Percentiles rank a stretch among this genome's conserved stretches.
phyloP scores from a whole-genome alignment of 352 stramenopile genomes.

The Phytophthora ohioensis region DNA sequence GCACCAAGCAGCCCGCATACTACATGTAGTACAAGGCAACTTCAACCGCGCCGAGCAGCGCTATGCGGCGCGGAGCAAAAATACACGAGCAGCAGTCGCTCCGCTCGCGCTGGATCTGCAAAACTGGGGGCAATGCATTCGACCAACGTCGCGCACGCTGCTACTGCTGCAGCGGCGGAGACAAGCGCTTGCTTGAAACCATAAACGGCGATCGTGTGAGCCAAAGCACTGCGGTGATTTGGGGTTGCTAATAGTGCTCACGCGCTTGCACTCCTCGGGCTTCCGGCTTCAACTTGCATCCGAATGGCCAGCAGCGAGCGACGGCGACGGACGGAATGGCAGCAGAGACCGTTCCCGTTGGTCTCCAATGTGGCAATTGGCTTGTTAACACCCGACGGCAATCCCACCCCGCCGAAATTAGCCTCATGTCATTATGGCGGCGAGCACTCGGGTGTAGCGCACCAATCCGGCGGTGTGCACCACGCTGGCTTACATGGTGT shows the following conservation, averaged over 20 bases:
- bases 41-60: constrained; percentile 14
- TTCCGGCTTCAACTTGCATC: constrained; percentile 10
- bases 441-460: neutral
- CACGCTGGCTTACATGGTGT: neutral
- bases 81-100: constrained; percentile 12
- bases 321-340: neutral
- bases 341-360: neutral
- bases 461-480: constrained; percentile 9
- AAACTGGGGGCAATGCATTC: neutral
- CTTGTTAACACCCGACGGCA: neutral
- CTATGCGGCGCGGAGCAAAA: constrained; percentile 14
- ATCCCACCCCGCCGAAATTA: neutral
- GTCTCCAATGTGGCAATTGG: neutral
- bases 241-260: neutral
- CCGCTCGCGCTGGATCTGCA: constrained; percentile 24
- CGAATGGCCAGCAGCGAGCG: neutral
- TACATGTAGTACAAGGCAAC: constrained; percentile 4
- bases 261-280: constrained; percentile 7
- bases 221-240: constrained; percentile 12
- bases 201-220: constrained; percentile 5
- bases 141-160: neutral
- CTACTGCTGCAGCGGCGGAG: neutral
- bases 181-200: neutral
- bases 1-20: constrained; percentile 21
- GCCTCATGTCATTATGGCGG: neutral